Base-by-base conservation (phyloP, 2,329 filamentous ascomycete species). In the Sporothrix inflata region DNA sequence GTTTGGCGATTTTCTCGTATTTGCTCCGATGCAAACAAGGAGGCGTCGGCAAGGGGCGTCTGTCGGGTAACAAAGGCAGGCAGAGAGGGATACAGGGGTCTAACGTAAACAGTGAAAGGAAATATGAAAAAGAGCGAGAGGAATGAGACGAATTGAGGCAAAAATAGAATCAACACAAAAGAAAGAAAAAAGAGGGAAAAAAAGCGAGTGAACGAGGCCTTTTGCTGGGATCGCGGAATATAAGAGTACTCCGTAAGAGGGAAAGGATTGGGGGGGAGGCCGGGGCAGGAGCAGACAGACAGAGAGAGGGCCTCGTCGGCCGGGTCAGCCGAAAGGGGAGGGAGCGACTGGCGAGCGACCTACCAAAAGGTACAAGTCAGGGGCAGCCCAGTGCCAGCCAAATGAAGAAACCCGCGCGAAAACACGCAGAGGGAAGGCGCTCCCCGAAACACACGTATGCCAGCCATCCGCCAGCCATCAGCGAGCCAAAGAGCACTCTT, bases 101-200 rank as follows among this genome's bases (percentile, higher is more conserved):
- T 9, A 24, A 53, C 14, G 47, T 51, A 53, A 49, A 53, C 27
- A 53, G 30, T 24, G 45, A 67, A 34, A 67, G 61, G 55, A 42
- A 88, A 74, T 2, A 86, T 85, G 30, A 63, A 51, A 53, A 57
- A 27, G 11, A 24, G 6, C 51, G 49, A 30, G 49, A 11, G 27
- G 19, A 49, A 24, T 14, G n/a, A 40, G 38, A 49, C 6, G 16
- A 49, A 49, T 21, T 19, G 63, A 40, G 69, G 47, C 14, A 70
- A 60, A 34, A 49, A n/a, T 49, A 70, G 9, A 53, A 69, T n/a
- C 38, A 27, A 19, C 14, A 51, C n/a, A 68, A 30, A 47, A 24
- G 21, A 27, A 30, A 19, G 19, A 38, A 51, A 45, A 30, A 19
- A 51, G 9, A 30, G 14, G 6, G 12, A 49, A 21, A 55, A 27